Base-by-base conservation (phyloP, 257 asterid genomes). In the Lycium barbarum region DNA sequence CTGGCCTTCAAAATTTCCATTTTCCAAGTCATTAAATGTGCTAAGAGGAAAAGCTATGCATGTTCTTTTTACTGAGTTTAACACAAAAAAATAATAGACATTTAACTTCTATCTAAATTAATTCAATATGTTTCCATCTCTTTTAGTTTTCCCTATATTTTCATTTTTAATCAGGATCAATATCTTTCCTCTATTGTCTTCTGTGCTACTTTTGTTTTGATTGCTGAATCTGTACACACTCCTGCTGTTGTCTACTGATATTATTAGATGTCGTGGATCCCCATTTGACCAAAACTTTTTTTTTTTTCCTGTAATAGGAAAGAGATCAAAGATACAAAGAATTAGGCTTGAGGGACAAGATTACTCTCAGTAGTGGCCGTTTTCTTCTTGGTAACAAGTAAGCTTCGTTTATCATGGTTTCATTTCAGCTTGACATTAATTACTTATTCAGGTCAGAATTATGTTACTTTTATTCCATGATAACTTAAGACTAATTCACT, bases 281-380 rank as follows among this genome's bases (percentile, higher is more conserved):
- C 54, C 81, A 85, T 84, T 82, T 85, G 40, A 54, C 49, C 47
- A 49, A 68, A 63, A 26, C 33, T 26, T 26, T 14, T 73, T 83
- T 88, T 49, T 26, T 13, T 78, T 70, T 0, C 58, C 49, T 7
- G 2, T 53, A 73, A 86, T 80, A 96, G 99, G 99, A 97, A 91
- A 95, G 95, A 89, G 99, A 97, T 89, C 99, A 93, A 83, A 93
- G 98, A 90, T 97, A 97, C 96, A 97, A 92, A 93, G 99, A 97
- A 81, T 93, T 97, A 83, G 99, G 99, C 11, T 88, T 95, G 87
- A 94, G 98, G 89, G 99, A 97, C 89, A 97, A 97, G 89, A 97
- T 97, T 84, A 97, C 99, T 68, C 98, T 97, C 45, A 95, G 99
- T 92, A 95, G 99, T 83, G 99, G 99, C 47, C 95, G 98, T 54